phyloP scores from a whole-genome alignment of 2,329 filamentous ascomycete species.

The Aureobasidium sp. region DNA sequence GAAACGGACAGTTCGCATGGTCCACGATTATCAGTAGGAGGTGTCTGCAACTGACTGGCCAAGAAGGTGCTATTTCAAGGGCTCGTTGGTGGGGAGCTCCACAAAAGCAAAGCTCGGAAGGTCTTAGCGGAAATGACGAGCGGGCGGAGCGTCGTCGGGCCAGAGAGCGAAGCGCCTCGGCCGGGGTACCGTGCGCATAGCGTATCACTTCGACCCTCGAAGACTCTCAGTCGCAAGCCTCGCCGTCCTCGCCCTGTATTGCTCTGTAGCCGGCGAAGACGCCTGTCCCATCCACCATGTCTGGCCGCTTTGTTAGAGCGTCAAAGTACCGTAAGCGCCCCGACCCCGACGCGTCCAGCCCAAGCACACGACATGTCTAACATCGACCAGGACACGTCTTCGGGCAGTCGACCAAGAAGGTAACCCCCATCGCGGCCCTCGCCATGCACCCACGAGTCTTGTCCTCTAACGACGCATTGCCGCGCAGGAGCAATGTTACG shows the following conservation, averaged over 20 bases:
- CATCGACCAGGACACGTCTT: conserved; percentile 82
- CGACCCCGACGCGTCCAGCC: conserved; percentile 20
- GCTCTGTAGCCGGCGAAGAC: neutral
- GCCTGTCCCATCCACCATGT: conserved; percentile 42
- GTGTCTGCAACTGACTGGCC: no score
- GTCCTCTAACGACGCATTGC: neutral
- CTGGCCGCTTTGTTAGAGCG: conserved; percentile 64
- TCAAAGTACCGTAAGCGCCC: conserved; percentile 62
- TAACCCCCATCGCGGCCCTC: conserved; percentile 25
- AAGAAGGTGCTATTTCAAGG: neutral
- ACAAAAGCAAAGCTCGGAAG: neutral
- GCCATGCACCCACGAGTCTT: neutral
- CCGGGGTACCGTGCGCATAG: neutral
- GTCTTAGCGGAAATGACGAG: neutral
- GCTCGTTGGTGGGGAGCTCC: no score
- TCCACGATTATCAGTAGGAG: no score
- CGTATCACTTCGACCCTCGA: neutral
- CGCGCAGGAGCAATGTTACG: conserved; percentile 82
- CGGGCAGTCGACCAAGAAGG: conserved; percentile 86
- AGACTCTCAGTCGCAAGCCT: neutral
- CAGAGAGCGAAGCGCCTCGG: neutral
- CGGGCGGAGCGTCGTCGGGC: neutral
- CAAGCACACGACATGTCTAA: conserved; percentile 12
- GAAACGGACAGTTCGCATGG: no score
- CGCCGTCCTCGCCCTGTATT: neutral